These are phyloP conservation scores for Periconia sp. DNA, from an alignment of 2,329 filamentous ascomycete species.

Conservation along the genomic window DNA sequence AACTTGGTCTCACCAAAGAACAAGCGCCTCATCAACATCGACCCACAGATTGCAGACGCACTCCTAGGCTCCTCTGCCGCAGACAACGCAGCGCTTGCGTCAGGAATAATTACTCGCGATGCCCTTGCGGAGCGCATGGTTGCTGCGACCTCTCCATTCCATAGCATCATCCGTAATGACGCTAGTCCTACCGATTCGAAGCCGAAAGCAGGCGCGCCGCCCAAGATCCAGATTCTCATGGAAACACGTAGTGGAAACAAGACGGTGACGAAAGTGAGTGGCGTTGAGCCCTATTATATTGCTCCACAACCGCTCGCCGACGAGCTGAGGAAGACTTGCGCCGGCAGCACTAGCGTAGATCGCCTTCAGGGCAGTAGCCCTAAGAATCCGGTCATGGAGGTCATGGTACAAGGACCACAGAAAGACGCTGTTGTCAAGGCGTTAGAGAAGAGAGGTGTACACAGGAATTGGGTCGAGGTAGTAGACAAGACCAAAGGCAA, in stretches of 20 bases:
- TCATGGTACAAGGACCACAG: conserved; percentile 72
- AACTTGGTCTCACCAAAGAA: conserved; percentile 63
- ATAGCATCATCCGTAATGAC: conserved; percentile 61
- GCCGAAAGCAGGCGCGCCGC: conserved; percentile 65
- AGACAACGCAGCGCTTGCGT: conserved; percentile 63
- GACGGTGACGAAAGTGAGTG: conserved; percentile 67
- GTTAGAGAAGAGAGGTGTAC: conserved; percentile 64
- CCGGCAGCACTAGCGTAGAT: conserved; percentile 70
- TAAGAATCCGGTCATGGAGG: conserved; percentile 69
- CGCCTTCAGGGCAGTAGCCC: conserved; percentile 65
- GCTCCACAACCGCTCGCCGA: conserved; percentile 66
- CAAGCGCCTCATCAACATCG: conserved; percentile 66
- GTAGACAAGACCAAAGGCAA: conserved; percentile 73
- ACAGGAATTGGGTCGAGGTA: conserved; percentile 66
- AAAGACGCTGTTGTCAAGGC: conserved; percentile 65
- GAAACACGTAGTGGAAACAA: conserved; percentile 72
- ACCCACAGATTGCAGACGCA: conserved; percentile 67
- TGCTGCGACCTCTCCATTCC: conserved; percentile 61
- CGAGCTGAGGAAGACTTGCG: conserved; percentile 71
- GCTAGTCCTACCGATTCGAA: conserved; percentile 54
- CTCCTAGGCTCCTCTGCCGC: conserved; percentile 61
- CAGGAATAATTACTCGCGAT: conserved; percentile 65
- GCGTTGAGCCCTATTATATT: conserved; percentile 67
- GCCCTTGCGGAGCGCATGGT: conserved; percentile 65
- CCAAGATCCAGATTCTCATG: conserved; percentile 65